These are phyloP conservation scores for Eucalyptus brandiana DNA, from an alignment of 345 rosid species.

Conservation along the genomic window DNA sequence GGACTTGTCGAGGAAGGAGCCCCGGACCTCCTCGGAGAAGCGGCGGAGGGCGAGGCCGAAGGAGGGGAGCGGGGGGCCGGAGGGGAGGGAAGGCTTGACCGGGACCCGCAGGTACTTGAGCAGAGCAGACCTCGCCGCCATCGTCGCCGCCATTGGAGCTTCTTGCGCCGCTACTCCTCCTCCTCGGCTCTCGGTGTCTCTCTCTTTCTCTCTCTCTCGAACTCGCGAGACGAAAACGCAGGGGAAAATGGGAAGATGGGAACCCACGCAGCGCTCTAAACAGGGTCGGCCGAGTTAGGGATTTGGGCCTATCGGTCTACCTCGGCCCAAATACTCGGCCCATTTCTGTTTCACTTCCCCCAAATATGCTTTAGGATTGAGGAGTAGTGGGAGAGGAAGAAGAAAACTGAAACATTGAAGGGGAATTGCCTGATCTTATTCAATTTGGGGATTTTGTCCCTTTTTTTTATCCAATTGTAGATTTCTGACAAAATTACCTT, in stretches of 20 bases:
- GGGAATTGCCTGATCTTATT: background rate
- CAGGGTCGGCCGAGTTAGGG: background rate
- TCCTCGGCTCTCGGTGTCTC: background rate
- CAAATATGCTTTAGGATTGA: background rate
- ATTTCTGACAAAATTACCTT: background rate
- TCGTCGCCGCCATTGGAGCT: conserved; percentile 6
- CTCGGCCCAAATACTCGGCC: background rate
- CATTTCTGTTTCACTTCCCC: background rate
- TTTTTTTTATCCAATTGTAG: background rate
- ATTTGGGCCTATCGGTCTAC: background rate
- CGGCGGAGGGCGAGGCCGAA: conserved; percentile 43
- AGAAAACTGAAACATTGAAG: background rate
- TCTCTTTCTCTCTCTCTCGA: background rate
- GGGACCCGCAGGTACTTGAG: conserved; percentile 67
- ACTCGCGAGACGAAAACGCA: background rate
- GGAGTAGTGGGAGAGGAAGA: background rate
- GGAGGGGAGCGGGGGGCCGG: background rate
- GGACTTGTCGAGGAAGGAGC: conserved; percentile 88
- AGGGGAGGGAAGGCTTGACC: conserved; percentile 4
- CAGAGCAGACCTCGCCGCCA: conserved; percentile 53
- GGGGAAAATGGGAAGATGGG: background rate
- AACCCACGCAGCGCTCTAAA: background rate
- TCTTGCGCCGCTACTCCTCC: background rate
- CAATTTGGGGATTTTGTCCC: background rate
- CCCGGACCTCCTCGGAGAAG: conserved; percentile 76